Base-by-base conservation (phyloP, 441 rosid species). In the Arabidopsis lyrata region DNA sequence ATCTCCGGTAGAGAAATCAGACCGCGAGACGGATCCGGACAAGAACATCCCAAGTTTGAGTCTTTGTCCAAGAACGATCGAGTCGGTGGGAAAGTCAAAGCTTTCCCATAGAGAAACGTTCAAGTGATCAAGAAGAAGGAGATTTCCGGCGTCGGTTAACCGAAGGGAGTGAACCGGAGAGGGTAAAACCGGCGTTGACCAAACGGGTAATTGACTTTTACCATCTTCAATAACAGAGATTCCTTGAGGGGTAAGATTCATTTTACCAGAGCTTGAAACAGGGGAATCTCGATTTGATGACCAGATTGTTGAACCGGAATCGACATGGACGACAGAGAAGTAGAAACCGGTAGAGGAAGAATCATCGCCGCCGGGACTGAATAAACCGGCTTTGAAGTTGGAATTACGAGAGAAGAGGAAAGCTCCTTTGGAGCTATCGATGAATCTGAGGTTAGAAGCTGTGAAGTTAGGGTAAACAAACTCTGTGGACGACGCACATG, bases 21-120 rank as follows among this genome's bases (percentile, higher is more conserved):
- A 18, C 63, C 35, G 63, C 11, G 89, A 84, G 42, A 80, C 88
- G 35, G 92, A 74, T 76, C 84, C 83, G 1, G 84, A 78, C 66
- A 91, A 72, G 38, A 61, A 66, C 35, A 61, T 64, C 36, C 89
- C 88, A 8, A 71, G 34, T 0, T 61, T 76, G 2, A 93, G 81
- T 15, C 14, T 76, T 64, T 93, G 98, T 72, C 96, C 96, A 3
- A 83, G 68, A 32, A 90, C 90, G 48, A 93, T 80, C 0, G 96
- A 84, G 76, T 93, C 97, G 0, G 93, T 90, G 0, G 98, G 98
- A 50, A 81, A 3, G 0, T 76, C 49, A 72, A 93, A 93, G 76
- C 95, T 93, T 69, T 93, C 92, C 98, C 98, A 93, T 8, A 93
- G 75, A 47, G 93, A 85, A 63, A 0, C 68, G 68, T 91, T 93